These are phyloP conservation scores for Coemansia sp. DNA, from an alignment of 192 early-diverging fungal genomes.

Conservation along the genomic window DNA sequence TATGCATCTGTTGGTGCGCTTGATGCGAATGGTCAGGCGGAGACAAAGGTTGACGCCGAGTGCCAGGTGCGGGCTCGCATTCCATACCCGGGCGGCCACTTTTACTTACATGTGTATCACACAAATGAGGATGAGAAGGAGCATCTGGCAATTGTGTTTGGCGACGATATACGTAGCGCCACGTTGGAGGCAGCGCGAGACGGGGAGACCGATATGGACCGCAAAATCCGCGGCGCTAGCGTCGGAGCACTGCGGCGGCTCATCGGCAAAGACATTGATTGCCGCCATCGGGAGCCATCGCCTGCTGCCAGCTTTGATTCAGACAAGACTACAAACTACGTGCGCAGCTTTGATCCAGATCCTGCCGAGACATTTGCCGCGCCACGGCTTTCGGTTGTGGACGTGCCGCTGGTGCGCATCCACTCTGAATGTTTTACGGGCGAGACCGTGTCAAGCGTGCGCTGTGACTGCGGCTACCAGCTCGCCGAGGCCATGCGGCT, in stretches of 20 bases:
- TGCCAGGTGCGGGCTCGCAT: constrained; percentile 73
- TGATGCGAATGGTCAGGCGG: background rate
- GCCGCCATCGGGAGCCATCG: background rate
- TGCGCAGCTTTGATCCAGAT: constrained; percentile 30
- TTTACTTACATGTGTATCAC: constrained; percentile 82
- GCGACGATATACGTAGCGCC: constrained; percentile 70
- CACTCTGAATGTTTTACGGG: constrained; percentile 98
- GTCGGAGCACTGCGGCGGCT: constrained; percentile 56
- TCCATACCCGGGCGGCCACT: constrained; percentile 74
- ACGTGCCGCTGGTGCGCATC: constrained; percentile 80
- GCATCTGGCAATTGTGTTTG: constrained; percentile 94
- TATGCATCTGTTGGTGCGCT: background rate
- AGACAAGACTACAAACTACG: background rate
- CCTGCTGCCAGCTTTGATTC: background rate
- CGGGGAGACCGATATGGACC: constrained; percentile 77
- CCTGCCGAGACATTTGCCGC: constrained; percentile 36
- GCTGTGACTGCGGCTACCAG: constrained; percentile 97
- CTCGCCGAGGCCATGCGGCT: constrained; percentile 86
- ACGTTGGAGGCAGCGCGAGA: constrained; percentile 64
- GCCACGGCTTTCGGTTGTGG: constrained; percentile 34
- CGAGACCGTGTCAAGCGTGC: constrained; percentile 84
- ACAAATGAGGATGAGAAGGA: constrained; percentile 85
- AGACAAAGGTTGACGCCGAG: constrained; percentile 11
- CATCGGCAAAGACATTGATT: constrained; percentile 39
- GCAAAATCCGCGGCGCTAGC: constrained; percentile 78